Base-by-base conservation (phyloP, 129 eudicot species). In the Flaveria brownii region DNA sequence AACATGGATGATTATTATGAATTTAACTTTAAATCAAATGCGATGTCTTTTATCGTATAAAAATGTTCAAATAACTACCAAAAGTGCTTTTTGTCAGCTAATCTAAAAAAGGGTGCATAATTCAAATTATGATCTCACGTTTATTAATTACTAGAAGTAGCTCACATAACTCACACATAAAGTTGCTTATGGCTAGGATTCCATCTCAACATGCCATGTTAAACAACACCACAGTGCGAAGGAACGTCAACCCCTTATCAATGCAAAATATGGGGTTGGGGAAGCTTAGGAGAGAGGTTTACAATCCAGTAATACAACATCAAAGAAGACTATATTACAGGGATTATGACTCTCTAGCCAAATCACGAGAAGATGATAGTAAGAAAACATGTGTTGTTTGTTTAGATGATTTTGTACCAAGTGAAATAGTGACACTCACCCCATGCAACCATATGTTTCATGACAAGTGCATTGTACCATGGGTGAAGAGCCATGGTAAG, bases 381-480 rank as follows among this genome's bases (percentile, higher is more conserved):
- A 82, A 78, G 0, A 85, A 88, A 65, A 88, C 83, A 73, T 91
- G 97, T 75, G 87, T 87, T 1, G 51, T 91, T 36, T 91, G 97
- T 69, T 81, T 91, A 71, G 97, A 91, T 2, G 97, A 91, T 69
- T 91, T 91, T 46, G 87, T 79, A 59, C 62, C 87, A 22, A 82
- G 77, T 43, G 79, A 87, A 71, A 73, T 72, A 45, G 88, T 91
- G 74, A 88, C 79, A 45, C 46, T 83, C 41, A 88, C 97, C 33
- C 97, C 97, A 1, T 91, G 97, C 75, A 41, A 72, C 63, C 97
- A 91, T 81, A 86, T 91, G 92, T 91, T 91, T 61, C 97, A 91
- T 7, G 97, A 85, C 17, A 87, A 86, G 1, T 91, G 97, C 80
- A 91, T 91, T 41, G 88, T 88, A n/a, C 95, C 97, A 1, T 91